Base-by-base conservation (phyloP, 2,329 filamentous ascomycete genomes). In the Cercospora citrullina region DNA sequence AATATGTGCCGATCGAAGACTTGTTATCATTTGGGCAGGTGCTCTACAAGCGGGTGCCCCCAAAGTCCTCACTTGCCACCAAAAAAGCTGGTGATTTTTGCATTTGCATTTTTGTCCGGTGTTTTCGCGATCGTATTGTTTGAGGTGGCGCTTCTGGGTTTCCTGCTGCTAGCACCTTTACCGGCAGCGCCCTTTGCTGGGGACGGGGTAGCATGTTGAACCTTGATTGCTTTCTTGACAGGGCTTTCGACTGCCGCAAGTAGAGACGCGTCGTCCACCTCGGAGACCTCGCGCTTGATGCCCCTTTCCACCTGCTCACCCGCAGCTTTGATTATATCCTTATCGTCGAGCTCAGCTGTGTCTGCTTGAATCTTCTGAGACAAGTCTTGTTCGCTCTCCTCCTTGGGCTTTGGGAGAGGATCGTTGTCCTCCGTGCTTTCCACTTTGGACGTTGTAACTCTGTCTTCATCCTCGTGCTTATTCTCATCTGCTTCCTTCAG, bases 1-100 rank as follows among this genome's bases (percentile, higher is more conserved):
- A 23, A 21, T 23, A n/a, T 16, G 48, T n/a, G 10, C 26, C 48
- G 23, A 55, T 26, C 48, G 48, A 55, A 30, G 23, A 16, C 23
- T 28, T 26, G 48, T 26, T 10, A 30, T 23, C 48, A n/a, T 9
- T 9, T 8, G 16, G 36, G 16, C 36, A n/a, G 45, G 18, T 12
- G 10, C 10, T 51, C 45, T 10, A 51, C 45, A 12, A 51, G 18
- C 45, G 10, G 10, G 4, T 5, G 28, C 18, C 55, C 53, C 18
- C 57, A 9, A 28, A 16, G 3, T 31, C 36, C 33, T 80, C 77
- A 84, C 75, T 82, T 84, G 51, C 77, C 80, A 31, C 62, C 26
- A 75, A 88, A 87, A 75, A 87, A 87, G 74, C 79, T 84, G 39
- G 86, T 87, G 67, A 88, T 87, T 75, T 84, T 85, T 72, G 85